Base-by-base conservation (phyloP, 2,329 filamentous ascomycete genomes). In the Pestalotiopsis sp. region DNA sequence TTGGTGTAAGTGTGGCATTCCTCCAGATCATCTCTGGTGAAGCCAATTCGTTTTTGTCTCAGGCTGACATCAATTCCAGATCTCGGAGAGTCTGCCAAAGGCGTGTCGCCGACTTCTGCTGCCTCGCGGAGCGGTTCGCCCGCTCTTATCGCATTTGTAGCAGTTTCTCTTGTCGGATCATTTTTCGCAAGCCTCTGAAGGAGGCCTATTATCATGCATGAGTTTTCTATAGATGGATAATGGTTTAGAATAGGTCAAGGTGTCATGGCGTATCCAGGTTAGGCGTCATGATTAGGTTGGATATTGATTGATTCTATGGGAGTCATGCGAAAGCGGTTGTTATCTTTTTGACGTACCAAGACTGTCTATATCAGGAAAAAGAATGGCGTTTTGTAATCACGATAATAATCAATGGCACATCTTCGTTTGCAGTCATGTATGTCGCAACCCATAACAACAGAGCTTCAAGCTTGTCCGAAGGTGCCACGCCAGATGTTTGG, bases 31-130 rank as follows among this genome's bases (percentile, higher is more conserved):
- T 0, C 41, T 45, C 11, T 17, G 1, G 9, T 45, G 12, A 14
- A 14, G 13, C 1, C 9, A 3, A 2, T n/a, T 14, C 45, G n/a
- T 52, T 12, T 52, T 17, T 6, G 13, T n/a, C 45, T n/a, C 5
- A 2, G 7, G 45, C 45, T 52, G n/a, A 52, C 20, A n/a, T 20
- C 5, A 52, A 5, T n/a, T 3, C n/a, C 45, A 52, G 45, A 52
- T 78, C 79, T 96, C n/a, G 89, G 93, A 1, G 79, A 82, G 7
- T 73, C 73, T 13, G 82, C 81, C 0, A 87, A 84, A 1, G 85
- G 84, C 1, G 78, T 86, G 2, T 73, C 78, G 0, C 83, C 84
- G 2, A 64, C 67, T 49, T 73, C 70, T 31, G 70, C 68, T 27
- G 64, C 66, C 3, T 38, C 56, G n/a, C 25, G 17, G 23, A 58